Base-by-base conservation (phyloP, 306 rosid genomes). In the Lupinus albus region DNA sequence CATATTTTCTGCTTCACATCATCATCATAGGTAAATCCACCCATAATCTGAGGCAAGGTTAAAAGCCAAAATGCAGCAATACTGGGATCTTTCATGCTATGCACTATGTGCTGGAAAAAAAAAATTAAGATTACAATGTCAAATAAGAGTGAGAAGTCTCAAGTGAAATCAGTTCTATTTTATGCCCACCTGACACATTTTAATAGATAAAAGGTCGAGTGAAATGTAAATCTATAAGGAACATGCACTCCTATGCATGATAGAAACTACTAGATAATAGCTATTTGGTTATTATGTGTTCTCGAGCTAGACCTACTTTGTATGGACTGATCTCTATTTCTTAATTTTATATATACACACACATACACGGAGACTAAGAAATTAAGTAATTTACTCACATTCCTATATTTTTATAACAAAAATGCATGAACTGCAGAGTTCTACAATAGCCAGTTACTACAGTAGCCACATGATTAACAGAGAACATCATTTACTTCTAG, bases 21-120 rank as follows among this genome's bases (percentile, higher is more conserved):
- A 64, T 93, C 91, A 66, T 84, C 98, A 63, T 86, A 93, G 68
- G 85, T 82, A 44, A 83, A 83, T 72, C 91, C 98, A 68, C 91
- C 96, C 81, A 76, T 79, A 69, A 93, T 77, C 86, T 88, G 94
- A 60, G 98, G 98, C 80, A 86, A 84, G 58, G 94, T 89, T 52
- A 89, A 25, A 71, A 93, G 70, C 98, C 97, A 93, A 85, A 93
- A 93, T 54, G 96, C 95, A 74, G 98, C 98, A 49, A 89, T 88
- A 79, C 90, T 83, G 71, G 98, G 98, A 80, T 93, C 97, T 70
- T 86, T 93, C 97, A 93, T 88, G 88, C 96, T 88, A 60, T 93
- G 82, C 70, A 68, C 82, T 73, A 93, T 88, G 83, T 93, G 88
- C 98, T 93, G 94, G 64, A 72, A 70, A 67, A 74, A 49, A 53